Conservation (phyloP, 1,284 basidiomycete species). For the Porodaedalea pini region DNA sequence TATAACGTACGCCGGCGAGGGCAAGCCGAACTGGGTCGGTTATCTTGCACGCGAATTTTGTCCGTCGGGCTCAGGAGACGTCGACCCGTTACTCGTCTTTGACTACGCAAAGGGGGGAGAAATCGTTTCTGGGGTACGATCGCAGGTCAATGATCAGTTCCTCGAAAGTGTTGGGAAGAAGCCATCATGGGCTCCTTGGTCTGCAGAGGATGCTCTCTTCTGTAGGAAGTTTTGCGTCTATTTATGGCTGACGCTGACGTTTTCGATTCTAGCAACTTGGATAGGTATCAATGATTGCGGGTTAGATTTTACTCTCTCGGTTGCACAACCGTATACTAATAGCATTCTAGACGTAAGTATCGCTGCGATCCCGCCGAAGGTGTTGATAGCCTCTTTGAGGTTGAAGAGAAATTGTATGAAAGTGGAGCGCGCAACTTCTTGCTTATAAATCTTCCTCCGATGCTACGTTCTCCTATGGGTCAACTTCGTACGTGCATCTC, state of each 20-base stretch:
- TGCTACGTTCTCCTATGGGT: constrained; percentile 35
- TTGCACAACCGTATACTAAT: background rate
- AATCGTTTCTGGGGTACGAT: constrained; percentile 36
- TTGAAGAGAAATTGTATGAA: constrained; percentile 47
- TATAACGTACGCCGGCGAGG: constrained; percentile 37
- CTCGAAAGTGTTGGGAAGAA: constrained; percentile 35
- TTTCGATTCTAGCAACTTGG: constrained; percentile 50
- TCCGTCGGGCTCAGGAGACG: constrained; percentile 17
- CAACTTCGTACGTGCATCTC: background rate
- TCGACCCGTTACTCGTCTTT: constrained; percentile 43
- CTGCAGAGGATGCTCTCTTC: constrained; percentile 42
- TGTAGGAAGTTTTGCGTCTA: constrained; percentile 32
- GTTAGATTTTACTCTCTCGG: constrained; percentile 31
- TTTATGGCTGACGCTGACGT: background rate
- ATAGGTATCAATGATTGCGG: constrained; percentile 63
- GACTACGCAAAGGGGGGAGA: constrained; percentile 50
- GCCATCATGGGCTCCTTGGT: constrained; percentile 42
- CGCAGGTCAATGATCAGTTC: constrained; percentile 40
- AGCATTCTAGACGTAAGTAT: constrained; percentile 14
- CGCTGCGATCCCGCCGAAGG: constrained; percentile 17
- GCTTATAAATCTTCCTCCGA: constrained; percentile 59
- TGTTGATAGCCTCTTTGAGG: constrained; percentile 36
- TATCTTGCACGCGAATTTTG: constrained; percentile 33
- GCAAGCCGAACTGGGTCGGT: constrained; percentile 50
- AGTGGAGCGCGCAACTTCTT: constrained; percentile 59